Evolutionary conservation across 2,329 filamentous ascomycete species (phyloP), one percentile per base, ranked within the genome.

Genomic region (Coniochaeta sp.): DNA sequence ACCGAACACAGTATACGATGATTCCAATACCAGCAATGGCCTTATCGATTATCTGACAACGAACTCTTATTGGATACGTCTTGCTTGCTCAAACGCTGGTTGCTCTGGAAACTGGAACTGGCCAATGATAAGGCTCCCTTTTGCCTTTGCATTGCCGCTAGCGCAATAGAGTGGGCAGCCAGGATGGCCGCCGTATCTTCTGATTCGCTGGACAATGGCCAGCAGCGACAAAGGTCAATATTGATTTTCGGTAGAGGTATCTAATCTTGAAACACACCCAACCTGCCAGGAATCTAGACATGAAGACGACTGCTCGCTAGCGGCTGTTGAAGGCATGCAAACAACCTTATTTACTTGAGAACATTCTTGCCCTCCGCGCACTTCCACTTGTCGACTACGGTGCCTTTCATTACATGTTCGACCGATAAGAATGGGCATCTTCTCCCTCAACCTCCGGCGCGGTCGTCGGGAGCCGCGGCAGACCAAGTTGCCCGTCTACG

Each of bases 401-500:
- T 14, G 58, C 61, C 26, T 71, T 66, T 6, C 63, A 26, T 17
- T 22, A 24, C 2, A 52, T 17, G 47, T 22, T 34, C 38, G 34
- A 50, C 24, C 24, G 16, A 19, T 34, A 33, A n/a, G 64, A 62
- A 86, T 86, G 82, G 81, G 78, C 60, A 69, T 80, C 59, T 71
- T 79, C 59, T 74, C 79, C 44, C 70, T 72, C 54, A 81, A 78
- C 61, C 76, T 75, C 44, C 67, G 82, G 64, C 78, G 79, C 60
- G 72, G 77, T 59, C 78, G 77, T 59, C 78, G 80, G 64, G 76
- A 79, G 64, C 69, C 73, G 58, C 77, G 73, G 58, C 67, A 68
- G 36, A 67, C 69, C 11, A 73, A 70, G 62, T 73, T 85, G 31
- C 82, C 82, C 22, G 65, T 83, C 12, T 84, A 84, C 70, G 78